Percentiles rank a stretch among this genome's conserved stretches.
These are phyloP conservation scores for Lolium multiflorum DNA, from an alignment of 176 grass and related monocot species.

Conservation along the genomic window DNA sequence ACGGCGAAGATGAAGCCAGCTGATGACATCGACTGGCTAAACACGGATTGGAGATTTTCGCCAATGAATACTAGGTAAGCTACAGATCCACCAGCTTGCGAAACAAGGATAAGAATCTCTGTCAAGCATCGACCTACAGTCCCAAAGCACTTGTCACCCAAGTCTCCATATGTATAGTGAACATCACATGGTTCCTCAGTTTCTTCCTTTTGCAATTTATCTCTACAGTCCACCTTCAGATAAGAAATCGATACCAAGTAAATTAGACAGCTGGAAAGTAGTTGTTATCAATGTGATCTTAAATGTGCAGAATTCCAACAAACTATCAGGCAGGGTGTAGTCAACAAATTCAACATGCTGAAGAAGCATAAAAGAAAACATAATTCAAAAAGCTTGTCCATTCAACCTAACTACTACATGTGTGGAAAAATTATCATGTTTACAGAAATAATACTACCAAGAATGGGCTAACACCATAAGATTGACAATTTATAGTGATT, in stretches of 20 bases:
- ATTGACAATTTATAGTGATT: not conserved
- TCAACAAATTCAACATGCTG: not conserved
- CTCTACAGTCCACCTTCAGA: constrained; percentile 81
- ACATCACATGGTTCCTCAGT: constrained; percentile 37
- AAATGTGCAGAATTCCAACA: not conserved
- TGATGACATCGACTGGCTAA: constrained; percentile 53
- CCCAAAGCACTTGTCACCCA: constrained; percentile 81
- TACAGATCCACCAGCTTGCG: constrained; percentile 76
- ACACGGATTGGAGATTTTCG: constrained; percentile 85
- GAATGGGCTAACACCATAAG: not conserved
- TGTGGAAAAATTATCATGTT: not conserved
- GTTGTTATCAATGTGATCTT: not conserved
- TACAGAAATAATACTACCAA: not conserved
- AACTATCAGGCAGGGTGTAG: not conserved
- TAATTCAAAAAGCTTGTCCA: not conserved
- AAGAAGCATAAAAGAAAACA: not conserved
- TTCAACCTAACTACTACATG: not conserved
- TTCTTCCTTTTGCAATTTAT: constrained; percentile 62
- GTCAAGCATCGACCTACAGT: constrained; percentile 67
- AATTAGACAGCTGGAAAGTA: constrained; percentile 20
- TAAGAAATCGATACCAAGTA: constrained; percentile 8
- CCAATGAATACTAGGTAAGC: constrained; percentile 93
- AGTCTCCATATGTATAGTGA: constrained; percentile 82
- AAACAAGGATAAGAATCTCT: constrained; percentile 78
- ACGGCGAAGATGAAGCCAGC: constrained; percentile 76